A percentile compares a stretch with the other conserved stretches of the same genome.
phyloP scores from a whole-genome alignment of 495 filamentous ascomycete genomes.

The Aspergillus ostianus region DNA sequence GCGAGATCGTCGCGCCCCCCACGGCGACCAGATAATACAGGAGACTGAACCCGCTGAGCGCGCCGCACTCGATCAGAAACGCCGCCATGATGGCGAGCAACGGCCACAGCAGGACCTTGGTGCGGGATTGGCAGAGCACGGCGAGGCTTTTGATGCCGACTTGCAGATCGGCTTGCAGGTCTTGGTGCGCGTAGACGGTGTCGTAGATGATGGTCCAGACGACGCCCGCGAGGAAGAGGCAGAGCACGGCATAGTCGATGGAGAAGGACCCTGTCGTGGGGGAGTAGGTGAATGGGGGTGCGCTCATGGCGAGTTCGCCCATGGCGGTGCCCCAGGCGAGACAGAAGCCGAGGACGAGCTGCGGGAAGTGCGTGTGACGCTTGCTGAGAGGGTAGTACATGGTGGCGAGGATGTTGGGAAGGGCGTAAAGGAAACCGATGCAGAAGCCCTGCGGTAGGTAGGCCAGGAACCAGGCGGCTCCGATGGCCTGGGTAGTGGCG shows the following conservation, averaged over 20 bases:
- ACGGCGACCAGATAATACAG: background rate
- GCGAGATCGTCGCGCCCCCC: background rate
- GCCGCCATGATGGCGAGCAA: background rate
- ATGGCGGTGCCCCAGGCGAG: constrained; percentile 8
- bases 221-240: constrained; percentile 4
- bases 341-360: constrained; percentile 40
- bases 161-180: constrained; percentile 34
- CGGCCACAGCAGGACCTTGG: background rate
- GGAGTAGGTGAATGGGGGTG: constrained; percentile 10
- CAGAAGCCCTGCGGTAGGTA: constrained; percentile 15
- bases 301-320: constrained; percentile 29
- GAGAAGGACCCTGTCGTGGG: constrained; percentile 8
- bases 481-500: constrained; percentile 7
- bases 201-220: constrained; percentile 41
- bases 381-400: constrained; percentile 39
- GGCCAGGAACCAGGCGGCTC: constrained; percentile 22
- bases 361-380: constrained; percentile 37
- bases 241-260: constrained; percentile 22
- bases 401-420: background rate
- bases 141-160: constrained; percentile 37
- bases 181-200: constrained; percentile 45
- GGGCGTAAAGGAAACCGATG: background rate
- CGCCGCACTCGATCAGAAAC: background rate
- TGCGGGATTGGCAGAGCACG: constrained; percentile 15
- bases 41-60: background rate